Conservation (phyloP, 805 yeast genomes). For the Kuraishia capsulata region DNA sequence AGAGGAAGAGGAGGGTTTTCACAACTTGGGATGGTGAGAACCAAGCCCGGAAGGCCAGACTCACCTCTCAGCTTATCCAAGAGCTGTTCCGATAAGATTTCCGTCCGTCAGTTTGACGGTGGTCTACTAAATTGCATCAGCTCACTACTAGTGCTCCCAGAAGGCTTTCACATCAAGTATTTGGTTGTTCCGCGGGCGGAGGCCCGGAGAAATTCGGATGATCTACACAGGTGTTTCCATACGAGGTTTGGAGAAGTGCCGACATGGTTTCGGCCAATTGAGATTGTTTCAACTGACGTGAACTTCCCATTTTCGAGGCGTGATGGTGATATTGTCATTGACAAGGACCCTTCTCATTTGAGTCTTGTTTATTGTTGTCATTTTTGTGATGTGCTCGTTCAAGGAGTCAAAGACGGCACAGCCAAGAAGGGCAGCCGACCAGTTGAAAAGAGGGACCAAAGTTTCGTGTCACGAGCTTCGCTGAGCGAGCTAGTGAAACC, state of each 20-base stretch:
- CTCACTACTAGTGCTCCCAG: conserved; percentile 21
- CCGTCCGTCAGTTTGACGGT: conserved; percentile 43
- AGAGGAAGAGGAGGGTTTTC: conserved; percentile 61
- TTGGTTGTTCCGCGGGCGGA: conserved; percentile 36
- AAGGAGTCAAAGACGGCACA: conserved; percentile 2
- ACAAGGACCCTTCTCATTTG: not conserved
- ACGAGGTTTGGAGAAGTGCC: conserved; percentile 8
- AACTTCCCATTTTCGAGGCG: not conserved
- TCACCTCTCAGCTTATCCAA: conserved; percentile 66
- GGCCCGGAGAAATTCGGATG: conserved; percentile 10
- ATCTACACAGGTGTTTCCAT: conserved; percentile 33
- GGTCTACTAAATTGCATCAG: conserved; percentile 44
- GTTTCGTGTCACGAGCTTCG: not conserved
- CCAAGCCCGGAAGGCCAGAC: conserved; percentile 89
- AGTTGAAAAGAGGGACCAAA: not conserved
- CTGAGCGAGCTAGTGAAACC: too few relatives aligned
- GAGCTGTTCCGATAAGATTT: conserved; percentile 83
- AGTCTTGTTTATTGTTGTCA: not conserved
- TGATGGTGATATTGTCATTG: not conserved
- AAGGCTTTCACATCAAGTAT: conserved; percentile 32
- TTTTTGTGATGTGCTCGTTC: not conserved
- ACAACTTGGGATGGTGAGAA: conserved; percentile 60
- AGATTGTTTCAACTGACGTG: not conserved
- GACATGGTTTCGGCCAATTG: not conserved
- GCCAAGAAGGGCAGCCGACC: not conserved